Evolutionary conservation across 2,329 filamentous ascomycete genomes (phyloP).

Genomic region (Cadophora sp.): DNA sequence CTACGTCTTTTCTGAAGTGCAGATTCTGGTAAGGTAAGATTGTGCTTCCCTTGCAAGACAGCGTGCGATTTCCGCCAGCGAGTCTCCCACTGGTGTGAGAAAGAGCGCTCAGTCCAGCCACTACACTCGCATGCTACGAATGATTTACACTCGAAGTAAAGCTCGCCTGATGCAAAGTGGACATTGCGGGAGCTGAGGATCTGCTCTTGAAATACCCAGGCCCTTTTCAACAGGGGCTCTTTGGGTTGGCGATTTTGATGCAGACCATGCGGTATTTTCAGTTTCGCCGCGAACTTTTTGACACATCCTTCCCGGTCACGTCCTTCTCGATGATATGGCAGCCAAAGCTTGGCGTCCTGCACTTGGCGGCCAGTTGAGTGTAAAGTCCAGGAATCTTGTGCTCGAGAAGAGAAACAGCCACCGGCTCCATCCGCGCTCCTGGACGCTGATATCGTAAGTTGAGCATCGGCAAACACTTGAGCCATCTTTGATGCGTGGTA

Average conservation of each 20-base stretch:
- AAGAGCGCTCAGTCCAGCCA: neutral
- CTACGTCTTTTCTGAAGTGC: neutral
- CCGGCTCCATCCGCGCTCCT: neutral
- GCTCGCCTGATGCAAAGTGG: neutral
- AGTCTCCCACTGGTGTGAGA: constrained; percentile 5
- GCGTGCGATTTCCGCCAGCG: neutral
- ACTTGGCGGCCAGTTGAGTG: neutral
- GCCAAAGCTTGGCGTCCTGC: neutral
- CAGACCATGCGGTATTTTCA: neutral
- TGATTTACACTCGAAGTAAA: neutral
- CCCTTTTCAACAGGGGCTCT: neutral
- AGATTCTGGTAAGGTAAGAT: neutral
- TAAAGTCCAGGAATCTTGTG: neutral
- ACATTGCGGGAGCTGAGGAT: neutral
- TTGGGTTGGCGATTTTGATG: constrained; percentile 1
- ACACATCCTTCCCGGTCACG: neutral
- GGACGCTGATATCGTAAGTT: constrained; percentile 2
- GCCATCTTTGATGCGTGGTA: neutral
- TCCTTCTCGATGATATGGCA: neutral
- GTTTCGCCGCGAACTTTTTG: neutral
- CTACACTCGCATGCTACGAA: constrained; percentile 1
- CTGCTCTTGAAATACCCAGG: constrained; percentile 1
- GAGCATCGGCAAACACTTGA: neutral
- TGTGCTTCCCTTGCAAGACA: neutral
- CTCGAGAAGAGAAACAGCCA: neutral